Evolutionary conservation across 2,329 filamentous ascomycete species (phyloP).

Genomic region (Diaporthe australafricana): DNA sequence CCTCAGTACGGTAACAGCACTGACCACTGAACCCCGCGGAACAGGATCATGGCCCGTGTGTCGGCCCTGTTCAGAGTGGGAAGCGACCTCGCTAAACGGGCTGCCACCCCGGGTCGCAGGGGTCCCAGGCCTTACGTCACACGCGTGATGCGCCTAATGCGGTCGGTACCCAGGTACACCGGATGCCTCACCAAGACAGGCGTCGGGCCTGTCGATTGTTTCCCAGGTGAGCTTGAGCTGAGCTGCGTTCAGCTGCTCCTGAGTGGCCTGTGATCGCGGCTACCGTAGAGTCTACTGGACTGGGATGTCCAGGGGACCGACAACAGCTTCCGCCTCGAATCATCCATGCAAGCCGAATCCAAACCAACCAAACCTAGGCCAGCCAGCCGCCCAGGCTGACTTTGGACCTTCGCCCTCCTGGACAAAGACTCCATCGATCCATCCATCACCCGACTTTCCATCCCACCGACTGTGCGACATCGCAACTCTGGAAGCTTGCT

Average conservation of each 20-base stretch:
- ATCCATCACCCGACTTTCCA: background rate
- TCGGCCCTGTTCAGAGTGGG: background rate
- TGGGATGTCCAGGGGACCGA: constrained; percentile 14
- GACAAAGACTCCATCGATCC: constrained; percentile 1
- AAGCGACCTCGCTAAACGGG: background rate
- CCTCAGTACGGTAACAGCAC: no score
- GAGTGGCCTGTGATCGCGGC: constrained; percentile 15
- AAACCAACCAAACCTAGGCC: background rate
- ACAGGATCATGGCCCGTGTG: no score
- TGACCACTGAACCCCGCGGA: no score
- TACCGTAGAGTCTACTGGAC: background rate
- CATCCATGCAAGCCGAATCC: constrained; percentile 2
- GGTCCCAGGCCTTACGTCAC: constrained; percentile 23
- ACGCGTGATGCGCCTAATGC: constrained; percentile 10
- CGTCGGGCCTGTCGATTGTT: constrained; percentile 1
- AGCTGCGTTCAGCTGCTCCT: background rate
- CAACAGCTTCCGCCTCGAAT: constrained; percentile 13
- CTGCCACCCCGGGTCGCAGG: background rate
- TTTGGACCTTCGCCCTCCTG: constrained; percentile 8
- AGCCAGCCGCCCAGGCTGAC: constrained; percentile 20
- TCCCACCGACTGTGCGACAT: constrained; percentile 5
- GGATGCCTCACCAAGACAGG: background rate
- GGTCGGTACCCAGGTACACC: background rate
- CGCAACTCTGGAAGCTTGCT: background rate
- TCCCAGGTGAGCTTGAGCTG: constrained; percentile 14